These are phyloP conservation scores for Glycine soja DNA, from an alignment of 306 rosid species.

Conservation along the genomic window DNA sequence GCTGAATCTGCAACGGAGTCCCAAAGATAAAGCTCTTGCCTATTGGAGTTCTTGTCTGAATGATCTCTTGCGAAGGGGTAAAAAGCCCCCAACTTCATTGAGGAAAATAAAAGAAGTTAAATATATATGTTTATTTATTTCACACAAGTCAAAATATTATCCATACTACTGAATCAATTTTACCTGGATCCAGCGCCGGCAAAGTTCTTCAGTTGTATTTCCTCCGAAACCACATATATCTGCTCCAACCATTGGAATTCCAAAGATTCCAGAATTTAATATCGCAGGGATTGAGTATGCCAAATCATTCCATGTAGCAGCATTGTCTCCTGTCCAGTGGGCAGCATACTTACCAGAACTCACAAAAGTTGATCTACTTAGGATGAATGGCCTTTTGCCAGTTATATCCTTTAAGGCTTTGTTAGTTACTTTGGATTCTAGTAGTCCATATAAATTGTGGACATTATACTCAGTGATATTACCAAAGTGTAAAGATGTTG, in stretches of 20 bases:
- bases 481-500: slow-evolving; percentile 69
- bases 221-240: slow-evolving; percentile 85
- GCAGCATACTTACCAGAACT: slow-evolving; percentile 91
- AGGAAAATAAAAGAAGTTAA: not conserved
- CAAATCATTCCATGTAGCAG: slow-evolving; percentile 85
- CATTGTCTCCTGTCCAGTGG: slow-evolving; percentile 97
- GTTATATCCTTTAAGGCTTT: slow-evolving; percentile 60
- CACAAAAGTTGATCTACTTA: slow-evolving; percentile 84
- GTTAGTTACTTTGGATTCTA: slow-evolving; percentile 73
- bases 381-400: slow-evolving; percentile 87
- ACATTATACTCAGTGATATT: slow-evolving; percentile 75
- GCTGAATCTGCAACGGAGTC: slow-evolving; percentile 84
- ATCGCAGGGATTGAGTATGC: slow-evolving; percentile 76
- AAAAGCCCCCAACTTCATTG: slow-evolving; percentile 83
- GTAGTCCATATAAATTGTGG: slow-evolving; percentile 81
- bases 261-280: slow-evolving; percentile 78
- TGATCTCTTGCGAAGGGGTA: slow-evolving; percentile 95
- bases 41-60: slow-evolving; percentile 51
- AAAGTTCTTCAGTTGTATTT: slow-evolving; percentile 84
- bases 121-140: not conserved
- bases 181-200: slow-evolving; percentile 96
- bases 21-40: slow-evolving; percentile 92
- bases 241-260: slow-evolving; percentile 95
- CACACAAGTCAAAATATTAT: not conserved
- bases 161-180: not conserved